A percentile compares a stretch with the other conserved stretches of the same genome.
Conservation (phyloP, 108 stramenopile species). For the Mediolabrus comicus region DNA sequence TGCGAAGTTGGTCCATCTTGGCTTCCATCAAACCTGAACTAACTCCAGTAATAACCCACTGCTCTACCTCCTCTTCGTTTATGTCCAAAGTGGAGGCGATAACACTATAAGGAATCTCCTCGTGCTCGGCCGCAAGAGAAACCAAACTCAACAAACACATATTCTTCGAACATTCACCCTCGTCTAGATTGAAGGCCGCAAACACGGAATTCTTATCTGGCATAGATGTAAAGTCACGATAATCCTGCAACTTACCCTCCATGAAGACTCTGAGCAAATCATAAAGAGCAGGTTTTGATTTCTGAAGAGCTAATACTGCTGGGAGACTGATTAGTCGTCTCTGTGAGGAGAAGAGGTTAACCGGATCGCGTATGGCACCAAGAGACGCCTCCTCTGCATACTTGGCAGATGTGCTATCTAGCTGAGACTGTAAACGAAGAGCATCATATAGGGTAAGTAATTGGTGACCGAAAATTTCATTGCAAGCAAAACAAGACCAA, state of each 20-base stretch:
- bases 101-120: slow-evolving; percentile 78
- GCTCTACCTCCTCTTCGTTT: slow-evolving; percentile 70
- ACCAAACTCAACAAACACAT: slow-evolving; percentile 86
- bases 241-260: slow-evolving; percentile 83
- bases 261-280: slow-evolving; percentile 77
- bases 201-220: slow-evolving; percentile 60
- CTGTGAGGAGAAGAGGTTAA: slow-evolving; percentile 74
- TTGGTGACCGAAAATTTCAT: too few relatives aligned
- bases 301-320: slow-evolving; percentile 63
- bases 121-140: slow-evolving; percentile 57
- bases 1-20: slow-evolving; percentile 86
- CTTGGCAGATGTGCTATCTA: slow-evolving; percentile 54
- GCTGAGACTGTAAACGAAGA: slow-evolving; percentile 31
- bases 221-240: slow-evolving; percentile 65
- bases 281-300: slow-evolving; percentile 41
- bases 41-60: slow-evolving; percentile 84
- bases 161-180: slow-evolving; percentile 61
- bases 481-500: too few relatives aligned
- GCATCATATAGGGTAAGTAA: not conserved
- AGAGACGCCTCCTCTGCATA: slow-evolving; percentile 73
- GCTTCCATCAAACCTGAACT: slow-evolving; percentile 76
- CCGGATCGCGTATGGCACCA: slow-evolving; percentile 79
- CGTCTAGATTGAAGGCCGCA: slow-evolving; percentile 50
- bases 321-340: slow-evolving; percentile 63
- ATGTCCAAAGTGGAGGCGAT: slow-evolving; percentile 75